Conservation (phyloP, 2,329 filamentous ascomycete species). For the Aspergillus udagawae region DNA sequence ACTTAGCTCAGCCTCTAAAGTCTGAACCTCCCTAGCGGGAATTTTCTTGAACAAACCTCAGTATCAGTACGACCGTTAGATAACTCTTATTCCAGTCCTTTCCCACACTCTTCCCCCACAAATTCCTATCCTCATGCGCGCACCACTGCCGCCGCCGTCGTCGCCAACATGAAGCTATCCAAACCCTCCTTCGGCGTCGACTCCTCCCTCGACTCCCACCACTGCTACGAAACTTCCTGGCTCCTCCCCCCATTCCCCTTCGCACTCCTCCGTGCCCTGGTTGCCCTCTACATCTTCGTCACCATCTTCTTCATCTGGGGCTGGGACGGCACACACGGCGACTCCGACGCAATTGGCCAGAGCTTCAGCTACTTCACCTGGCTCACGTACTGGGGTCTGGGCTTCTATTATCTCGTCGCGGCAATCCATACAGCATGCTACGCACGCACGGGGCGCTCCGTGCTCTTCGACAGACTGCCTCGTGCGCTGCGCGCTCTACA, state of each 20-base stretch:
- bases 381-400: constrained; percentile 76
- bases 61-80: not conserved
- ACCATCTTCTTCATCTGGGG: constrained; percentile 67
- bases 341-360: constrained; percentile 46
- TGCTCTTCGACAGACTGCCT: constrained; percentile 58
- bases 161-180: constrained; percentile 11
- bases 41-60: not conserved
- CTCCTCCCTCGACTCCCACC: constrained; percentile 42
- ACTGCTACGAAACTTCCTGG: constrained; percentile 79
- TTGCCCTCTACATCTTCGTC: constrained; percentile 59
- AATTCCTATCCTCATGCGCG: not conserved
- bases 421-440: constrained; percentile 68
- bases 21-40: not conserved
- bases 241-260: constrained; percentile 64
- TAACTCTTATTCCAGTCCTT: not conserved
- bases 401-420: constrained; percentile 70
- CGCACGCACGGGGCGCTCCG: constrained; percentile 48
- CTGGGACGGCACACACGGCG: constrained; percentile 56
- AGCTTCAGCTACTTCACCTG: constrained; percentile 80
- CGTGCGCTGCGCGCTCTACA: constrained; percentile 63
- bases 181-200: constrained; percentile 26
- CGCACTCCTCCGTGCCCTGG: constrained; percentile 51
- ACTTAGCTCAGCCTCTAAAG: not conserved
- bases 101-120: not conserved
- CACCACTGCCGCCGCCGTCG: not conserved